Conservation (phyloP, 345 rosid genomes). For the Litchi chinensis region DNA sequence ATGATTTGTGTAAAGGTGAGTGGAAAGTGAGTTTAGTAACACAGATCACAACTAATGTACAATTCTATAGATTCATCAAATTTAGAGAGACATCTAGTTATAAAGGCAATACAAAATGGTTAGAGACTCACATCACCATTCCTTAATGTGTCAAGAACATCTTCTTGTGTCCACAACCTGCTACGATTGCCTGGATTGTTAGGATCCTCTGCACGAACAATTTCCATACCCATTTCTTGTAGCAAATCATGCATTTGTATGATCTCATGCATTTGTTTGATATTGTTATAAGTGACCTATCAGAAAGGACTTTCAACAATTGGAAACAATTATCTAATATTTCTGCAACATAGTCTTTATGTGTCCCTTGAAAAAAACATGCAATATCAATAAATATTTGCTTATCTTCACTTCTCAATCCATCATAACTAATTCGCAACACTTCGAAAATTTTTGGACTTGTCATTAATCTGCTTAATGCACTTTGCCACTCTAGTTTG, state of each 20-base stretch:
- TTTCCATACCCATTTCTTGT: constrained; percentile 25
- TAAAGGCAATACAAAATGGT: neutral
- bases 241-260: constrained; percentile 45
- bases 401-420: constrained; percentile 10
- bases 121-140: neutral
- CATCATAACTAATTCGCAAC: constrained; percentile 16
- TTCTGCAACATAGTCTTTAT: constrained; percentile 13
- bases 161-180: constrained; percentile 8
- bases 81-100: too few relatives aligned
- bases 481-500: neutral
- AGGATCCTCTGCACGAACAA: constrained; percentile 8
- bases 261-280: constrained; percentile 12
- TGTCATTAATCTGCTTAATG: neutral
- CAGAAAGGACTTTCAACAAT: neutral
- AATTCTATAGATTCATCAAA: too few relatives aligned
- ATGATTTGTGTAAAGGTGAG: too few relatives aligned
- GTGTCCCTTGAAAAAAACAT: constrained; percentile 37
- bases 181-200: neutral
- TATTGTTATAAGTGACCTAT: constrained; percentile 35
- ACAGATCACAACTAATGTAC: too few relatives aligned
- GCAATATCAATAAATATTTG: constrained; percentile 46
- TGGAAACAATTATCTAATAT: constrained; percentile 16
- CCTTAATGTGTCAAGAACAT: neutral
- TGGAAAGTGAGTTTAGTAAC: too few relatives aligned
- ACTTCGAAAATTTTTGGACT: neutral